phyloP scores from a whole-genome alignment of 2,329 filamentous ascomycete species.

The Colletotrichum spinosum region DNA sequence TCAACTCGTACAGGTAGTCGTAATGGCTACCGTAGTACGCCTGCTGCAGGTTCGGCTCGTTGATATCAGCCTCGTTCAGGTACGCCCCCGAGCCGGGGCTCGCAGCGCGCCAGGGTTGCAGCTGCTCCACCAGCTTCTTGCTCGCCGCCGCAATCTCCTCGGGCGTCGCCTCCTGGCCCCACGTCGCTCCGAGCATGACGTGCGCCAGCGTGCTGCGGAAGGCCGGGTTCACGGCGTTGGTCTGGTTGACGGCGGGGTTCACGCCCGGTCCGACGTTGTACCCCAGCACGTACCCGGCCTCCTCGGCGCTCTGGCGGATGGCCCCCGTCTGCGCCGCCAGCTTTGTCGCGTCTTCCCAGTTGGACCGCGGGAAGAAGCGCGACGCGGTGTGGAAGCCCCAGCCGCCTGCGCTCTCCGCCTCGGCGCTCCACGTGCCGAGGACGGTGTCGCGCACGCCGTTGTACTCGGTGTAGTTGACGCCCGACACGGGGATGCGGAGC shows the following conservation, averaged over 20 bases:
- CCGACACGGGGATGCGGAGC: slow-evolving; percentile 42
- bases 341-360: slow-evolving; percentile 39
- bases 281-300: slow-evolving; percentile 24
- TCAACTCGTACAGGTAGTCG: slow-evolving; percentile 47
- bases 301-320: slow-evolving; percentile 37
- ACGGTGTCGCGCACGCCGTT: slow-evolving; percentile 40
- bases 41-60: slow-evolving; percentile 50
- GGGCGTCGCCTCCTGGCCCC: slow-evolving; percentile 42
- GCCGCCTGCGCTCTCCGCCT: slow-evolving; percentile 36
- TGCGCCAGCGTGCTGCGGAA: slow-evolving; percentile 55
- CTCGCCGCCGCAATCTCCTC: slow-evolving; percentile 42
- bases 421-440: slow-evolving; percentile 40
- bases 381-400: slow-evolving; percentile 34
- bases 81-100: slow-evolving; percentile 44
- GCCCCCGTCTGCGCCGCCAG: slow-evolving; percentile 39
- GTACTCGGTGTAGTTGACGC: slow-evolving; percentile 46
- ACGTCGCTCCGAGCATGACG: slow-evolving; percentile 43
- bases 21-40: slow-evolving; percentile 52
- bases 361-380: slow-evolving; percentile 41
- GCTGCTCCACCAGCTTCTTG: slow-evolving; percentile 43
- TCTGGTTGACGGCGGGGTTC: slow-evolving; percentile 46
- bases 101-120: slow-evolving; percentile 40
- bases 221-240: slow-evolving; percentile 50
- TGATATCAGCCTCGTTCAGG: slow-evolving; percentile 48
- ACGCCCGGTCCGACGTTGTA: slow-evolving; percentile 40